Conservation (phyloP, 116 monocot genomes). For the Cymodocea nodosa region DNA sequence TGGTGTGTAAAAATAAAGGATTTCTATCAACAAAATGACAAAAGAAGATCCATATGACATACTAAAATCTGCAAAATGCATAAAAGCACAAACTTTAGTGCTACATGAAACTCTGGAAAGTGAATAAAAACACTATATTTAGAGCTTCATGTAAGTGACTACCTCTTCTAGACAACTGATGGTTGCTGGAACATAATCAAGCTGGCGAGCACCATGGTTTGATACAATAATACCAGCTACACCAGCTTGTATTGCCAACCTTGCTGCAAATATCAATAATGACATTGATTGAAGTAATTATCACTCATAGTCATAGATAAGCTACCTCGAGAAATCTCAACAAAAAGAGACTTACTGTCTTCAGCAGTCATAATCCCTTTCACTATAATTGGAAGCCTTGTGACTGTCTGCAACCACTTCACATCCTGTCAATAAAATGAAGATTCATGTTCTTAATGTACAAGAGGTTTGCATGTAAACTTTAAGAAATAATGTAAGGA, state of each 20-base stretch:
- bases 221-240: slow-evolving; percentile 90
- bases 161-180: slow-evolving; percentile 83
- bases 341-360: slow-evolving; percentile 40
- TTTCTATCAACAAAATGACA: no score
- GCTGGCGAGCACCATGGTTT: slow-evolving; percentile 94
- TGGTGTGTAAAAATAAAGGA: no score
- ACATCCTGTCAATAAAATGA: slow-evolving; percentile 32
- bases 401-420: slow-evolving; percentile 89
- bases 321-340: background rate
- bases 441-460: no score
- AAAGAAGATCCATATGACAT: no score
- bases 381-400: slow-evolving; percentile 74
- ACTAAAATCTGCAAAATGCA: no score
- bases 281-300: background rate
- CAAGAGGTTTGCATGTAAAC: background rate
- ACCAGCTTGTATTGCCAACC: slow-evolving; percentile 58
- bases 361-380: slow-evolving; percentile 86
- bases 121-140: no score
- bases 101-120: no score
- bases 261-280: slow-evolving; percentile 30
- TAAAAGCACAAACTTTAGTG: no score
- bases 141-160: background rate
- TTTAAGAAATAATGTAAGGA: background rate
- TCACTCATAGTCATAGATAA: background rate
- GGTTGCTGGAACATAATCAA: slow-evolving; percentile 81